Percentiles rank a stretch among this genome's conserved stretches.
phyloP scores from a whole-genome alignment of 2,329 filamentous ascomycete species.

The Verticillium nonalfalfae region DNA sequence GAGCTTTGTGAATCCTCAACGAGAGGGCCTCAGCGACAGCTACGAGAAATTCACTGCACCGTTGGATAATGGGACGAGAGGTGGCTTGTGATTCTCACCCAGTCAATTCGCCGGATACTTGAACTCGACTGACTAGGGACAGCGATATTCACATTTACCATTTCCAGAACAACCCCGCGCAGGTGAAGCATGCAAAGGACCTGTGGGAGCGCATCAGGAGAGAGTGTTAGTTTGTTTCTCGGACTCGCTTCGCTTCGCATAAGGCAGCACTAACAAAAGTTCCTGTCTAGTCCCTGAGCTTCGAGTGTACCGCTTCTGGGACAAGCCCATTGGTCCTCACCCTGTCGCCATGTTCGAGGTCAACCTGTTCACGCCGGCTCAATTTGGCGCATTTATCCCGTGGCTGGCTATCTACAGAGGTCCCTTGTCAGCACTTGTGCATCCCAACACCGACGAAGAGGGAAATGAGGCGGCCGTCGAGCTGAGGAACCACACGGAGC shows the following conservation, averaged over 20 bases:
- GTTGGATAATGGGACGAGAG: constrained; percentile 56
- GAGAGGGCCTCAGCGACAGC: constrained; percentile 54
- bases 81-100: constrained; percentile 59
- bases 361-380: constrained; percentile 75
- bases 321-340: constrained; percentile 74
- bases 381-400: constrained; percentile 83
- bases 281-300: constrained; percentile 67
- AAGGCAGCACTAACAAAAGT: no score
- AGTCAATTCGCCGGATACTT: not conserved
- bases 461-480: constrained; percentile 25
- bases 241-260: not conserved
- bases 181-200: constrained; percentile 61
- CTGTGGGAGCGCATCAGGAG: constrained; percentile 73
- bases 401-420: constrained; percentile 82
- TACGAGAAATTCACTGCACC: constrained; percentile 67
- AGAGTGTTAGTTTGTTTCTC: constrained; percentile 54
- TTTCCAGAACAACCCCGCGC: constrained; percentile 54
- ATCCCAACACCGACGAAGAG: constrained; percentile 67
- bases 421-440: constrained; percentile 70
- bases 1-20: constrained; percentile 62
- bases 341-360: constrained; percentile 88
- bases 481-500: constrained; percentile 55
- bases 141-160: constrained; percentile 85
- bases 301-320: constrained; percentile 73
- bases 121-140: not conserved